Evolutionary conservation across 2,329 filamentous ascomycete species (phyloP).

Genomic region (Drechslerella stenobrocha): DNA sequence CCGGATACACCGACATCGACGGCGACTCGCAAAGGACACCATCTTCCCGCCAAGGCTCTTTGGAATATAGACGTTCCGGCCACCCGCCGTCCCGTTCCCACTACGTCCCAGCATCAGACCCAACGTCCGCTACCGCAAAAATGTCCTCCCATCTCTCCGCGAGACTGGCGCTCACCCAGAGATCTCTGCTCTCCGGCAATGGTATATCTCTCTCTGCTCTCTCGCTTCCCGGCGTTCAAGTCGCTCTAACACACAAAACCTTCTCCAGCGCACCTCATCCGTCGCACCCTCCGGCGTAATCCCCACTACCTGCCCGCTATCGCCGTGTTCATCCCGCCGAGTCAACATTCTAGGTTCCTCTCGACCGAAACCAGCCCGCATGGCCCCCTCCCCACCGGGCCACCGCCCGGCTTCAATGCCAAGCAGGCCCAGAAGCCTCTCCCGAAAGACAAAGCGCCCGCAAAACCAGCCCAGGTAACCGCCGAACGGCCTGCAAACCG

Average conservation of each 20-base stretch:
- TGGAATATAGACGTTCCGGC: conserved; percentile 1
- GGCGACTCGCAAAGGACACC: neutral
- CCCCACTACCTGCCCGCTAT: conserved; percentile 44
- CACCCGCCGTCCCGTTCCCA: neutral
- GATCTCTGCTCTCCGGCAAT: conserved; percentile 33
- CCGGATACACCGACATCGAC: neutral
- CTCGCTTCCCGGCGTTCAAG: neutral
- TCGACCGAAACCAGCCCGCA: conserved; percentile 64
- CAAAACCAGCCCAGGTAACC: conserved; percentile 54
- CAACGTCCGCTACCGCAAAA: conserved; percentile 4
- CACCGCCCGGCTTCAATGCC: conserved; percentile 88
- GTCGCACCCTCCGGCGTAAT: conserved; percentile 37
- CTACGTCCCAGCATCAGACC: neutral
- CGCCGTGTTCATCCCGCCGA: conserved; percentile 34
- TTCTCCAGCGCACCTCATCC: conserved; percentile 31
- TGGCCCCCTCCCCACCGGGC: conserved; percentile 62
- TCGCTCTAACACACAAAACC: neutral
- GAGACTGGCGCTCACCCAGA: conserved; percentile 47
- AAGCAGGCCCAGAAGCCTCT: conserved; percentile 85
- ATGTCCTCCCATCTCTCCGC: conserved; percentile 47
- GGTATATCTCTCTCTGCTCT: conserved; percentile 13
- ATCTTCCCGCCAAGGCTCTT: neutral
- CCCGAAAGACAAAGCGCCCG: conserved; percentile 60
- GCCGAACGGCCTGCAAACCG: conserved; percentile 54
- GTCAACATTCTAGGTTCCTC: conserved; percentile 37